Evolutionary conservation across 805 yeast genomes (phyloP), one percentile per base, ranked within the genome.

Genomic region (Ogataea zsoltii): DNA sequence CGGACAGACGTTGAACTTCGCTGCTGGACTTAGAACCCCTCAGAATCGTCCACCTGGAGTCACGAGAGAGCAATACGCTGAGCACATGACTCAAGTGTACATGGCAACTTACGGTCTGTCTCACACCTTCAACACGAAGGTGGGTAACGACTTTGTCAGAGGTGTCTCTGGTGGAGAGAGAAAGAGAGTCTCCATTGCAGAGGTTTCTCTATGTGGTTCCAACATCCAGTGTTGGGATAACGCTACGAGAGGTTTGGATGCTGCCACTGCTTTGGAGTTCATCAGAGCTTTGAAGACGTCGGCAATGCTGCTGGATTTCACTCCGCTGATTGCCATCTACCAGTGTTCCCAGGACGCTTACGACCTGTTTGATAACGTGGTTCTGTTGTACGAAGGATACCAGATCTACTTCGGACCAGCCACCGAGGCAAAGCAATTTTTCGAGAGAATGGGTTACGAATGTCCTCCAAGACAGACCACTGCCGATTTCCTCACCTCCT

Each of bases 121-220:
- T 14, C 83, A 79, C 57, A 80, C 83, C 7, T 65, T 72, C 45
- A 64, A 80, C 53, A 79, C 85, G 30, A 76, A 74, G 49, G 85
- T 81, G 36, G 87, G 87, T 63, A 75, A 80, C 57, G 85, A 80
- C 53, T 79, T 69, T 47, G 70, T 80, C 29, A 73, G 84, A 66
- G 85, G 85, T 66, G 80, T 80, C 42, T 79, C 84, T 25, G 85
- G 85, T 62, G 85, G 85, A 71, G 85, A 80, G 63, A 70, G 85
- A 58, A 80, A 79, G 63, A 72, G 85, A 68, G 82, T 80, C 16
- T 77, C 83, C 14, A 79, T 80, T 62, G 83, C 83, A 18, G 85
- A 80, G 57, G 82, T 62, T 23, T 61, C 69, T 7, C 53, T 65
- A 23, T 62, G 66, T 58, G 69, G 67, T 39, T 57, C 65, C 25